A percentile compares a stretch with the other conserved stretches of the same genome.
These are phyloP conservation scores for Linnemannia elongata DNA, from an alignment of 192 early-diverging fungal species.

Conservation along the genomic window DNA sequence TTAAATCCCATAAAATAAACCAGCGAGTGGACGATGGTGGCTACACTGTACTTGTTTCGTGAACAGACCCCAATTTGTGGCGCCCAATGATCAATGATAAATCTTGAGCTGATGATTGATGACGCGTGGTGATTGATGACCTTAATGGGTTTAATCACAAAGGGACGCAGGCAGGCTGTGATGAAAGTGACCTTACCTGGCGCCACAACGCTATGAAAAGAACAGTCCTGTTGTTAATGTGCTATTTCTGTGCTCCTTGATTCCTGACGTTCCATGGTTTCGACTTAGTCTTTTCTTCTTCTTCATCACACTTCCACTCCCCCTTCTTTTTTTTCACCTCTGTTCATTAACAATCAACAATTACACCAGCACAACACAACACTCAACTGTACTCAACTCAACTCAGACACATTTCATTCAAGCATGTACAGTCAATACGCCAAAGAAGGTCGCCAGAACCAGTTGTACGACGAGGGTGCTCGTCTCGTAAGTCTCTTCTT, in stretches of 20 bases:
- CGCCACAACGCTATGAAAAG: neutral
- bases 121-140: neutral
- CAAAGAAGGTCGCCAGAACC: conserved; percentile 51
- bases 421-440: conserved; percentile 11
- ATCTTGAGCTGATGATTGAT: neutral
- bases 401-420: neutral
- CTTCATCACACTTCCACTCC: neutral
- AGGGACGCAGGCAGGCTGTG: neutral
- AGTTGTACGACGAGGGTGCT: conserved; percentile 40
- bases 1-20: neutral
- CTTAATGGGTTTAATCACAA: neutral
- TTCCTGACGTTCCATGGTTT: conserved; percentile 5
- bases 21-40: neutral
- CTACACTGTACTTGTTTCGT: neutral
- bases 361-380: neutral
- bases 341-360: neutral
- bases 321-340: neutral
- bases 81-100: neutral
- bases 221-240: neutral
- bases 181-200: neutral
- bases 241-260: neutral
- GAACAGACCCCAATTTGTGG: neutral
- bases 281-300: neutral
- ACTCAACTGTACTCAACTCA: neutral
- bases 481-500: conserved; percentile 41